Evolutionary conservation across 208 protist genomes (phyloP).

Genomic region (Acanthamoeba culbertsoni): DNA sequence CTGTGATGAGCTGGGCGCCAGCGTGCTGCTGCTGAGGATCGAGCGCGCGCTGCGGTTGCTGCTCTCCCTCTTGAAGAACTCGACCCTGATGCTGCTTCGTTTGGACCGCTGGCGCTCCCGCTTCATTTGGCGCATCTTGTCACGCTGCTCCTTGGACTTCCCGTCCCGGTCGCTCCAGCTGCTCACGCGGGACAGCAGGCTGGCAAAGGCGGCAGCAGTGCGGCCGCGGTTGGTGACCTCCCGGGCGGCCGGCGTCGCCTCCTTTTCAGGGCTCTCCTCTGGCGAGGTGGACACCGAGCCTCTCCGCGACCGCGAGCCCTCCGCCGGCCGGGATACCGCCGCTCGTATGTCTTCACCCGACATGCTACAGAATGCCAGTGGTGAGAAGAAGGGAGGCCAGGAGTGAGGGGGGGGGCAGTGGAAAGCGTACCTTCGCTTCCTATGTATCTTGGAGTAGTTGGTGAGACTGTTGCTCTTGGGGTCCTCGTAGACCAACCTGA

Average conservation of each 20-base stretch:
- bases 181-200: not conserved
- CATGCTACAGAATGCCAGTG: not conserved
- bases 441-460: not conserved
- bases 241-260: not conserved
- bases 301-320: not conserved
- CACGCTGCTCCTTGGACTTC: not conserved
- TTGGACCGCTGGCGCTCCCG: not conserved
- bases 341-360: not conserved
- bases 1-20: not conserved
- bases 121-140: not conserved
- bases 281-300: not conserved
- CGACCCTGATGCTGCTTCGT: not conserved
- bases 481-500: not conserved
- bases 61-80: not conserved
- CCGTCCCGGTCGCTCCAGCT: not conserved
- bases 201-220: not conserved
- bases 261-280: not conserved
- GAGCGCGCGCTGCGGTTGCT: not conserved
- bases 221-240: not conserved
- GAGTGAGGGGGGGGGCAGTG: not conserved
- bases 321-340: too few species aligned
- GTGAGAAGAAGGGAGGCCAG: too few species aligned
- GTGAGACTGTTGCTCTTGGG: not conserved
- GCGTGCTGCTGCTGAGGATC: not conserved
- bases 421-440: not conserved